Evolutionary conservation across 148 eudicot species (phyloP).

Genomic region (Rhododendron kiyosumense): DNA sequence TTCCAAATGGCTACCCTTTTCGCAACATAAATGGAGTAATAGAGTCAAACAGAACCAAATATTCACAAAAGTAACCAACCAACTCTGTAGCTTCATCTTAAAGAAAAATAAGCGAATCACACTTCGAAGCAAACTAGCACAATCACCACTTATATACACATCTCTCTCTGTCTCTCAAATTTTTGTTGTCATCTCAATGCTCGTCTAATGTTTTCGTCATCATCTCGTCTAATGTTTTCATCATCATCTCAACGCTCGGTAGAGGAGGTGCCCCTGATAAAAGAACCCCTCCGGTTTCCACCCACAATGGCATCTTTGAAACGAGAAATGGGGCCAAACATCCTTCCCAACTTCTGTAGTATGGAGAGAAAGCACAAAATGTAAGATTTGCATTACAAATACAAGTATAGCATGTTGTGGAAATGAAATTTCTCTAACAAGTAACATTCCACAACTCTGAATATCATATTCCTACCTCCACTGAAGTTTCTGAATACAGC

Average conservation of each 20-base stretch:
- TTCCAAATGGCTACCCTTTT: not conserved
- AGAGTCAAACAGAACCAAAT: not conserved
- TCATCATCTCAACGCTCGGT: constrained; percentile 36
- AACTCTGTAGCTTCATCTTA: not conserved
- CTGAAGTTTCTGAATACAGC: not conserved
- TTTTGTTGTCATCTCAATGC: not conserved
- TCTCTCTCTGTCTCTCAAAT: not conserved
- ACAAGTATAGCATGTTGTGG: not conserved
- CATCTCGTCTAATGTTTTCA: constrained; percentile 18
- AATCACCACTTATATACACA: not conserved
- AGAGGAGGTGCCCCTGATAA: constrained; percentile 27
- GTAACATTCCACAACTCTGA: not conserved
- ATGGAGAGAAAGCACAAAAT: not conserved
- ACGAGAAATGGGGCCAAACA: constrained; percentile 46
- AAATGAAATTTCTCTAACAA: not conserved
- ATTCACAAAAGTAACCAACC: not conserved
- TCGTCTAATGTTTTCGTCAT: constrained; percentile 4
- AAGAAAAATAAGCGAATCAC: not conserved
- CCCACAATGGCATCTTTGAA: constrained; percentile 51
- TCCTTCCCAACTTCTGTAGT: constrained; percentile 35
- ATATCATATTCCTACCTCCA: not conserved
- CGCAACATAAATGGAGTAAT: not conserved
- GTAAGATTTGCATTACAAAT: not conserved
- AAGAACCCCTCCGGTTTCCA: constrained; percentile 35
- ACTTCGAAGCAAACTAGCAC: not conserved